Percentiles rank a stretch among this genome's conserved stretches.
Evolutionary conservation across 1,139 yeast species (phyloP).

Genomic region (Hyphopichia burtonii): DNA sequence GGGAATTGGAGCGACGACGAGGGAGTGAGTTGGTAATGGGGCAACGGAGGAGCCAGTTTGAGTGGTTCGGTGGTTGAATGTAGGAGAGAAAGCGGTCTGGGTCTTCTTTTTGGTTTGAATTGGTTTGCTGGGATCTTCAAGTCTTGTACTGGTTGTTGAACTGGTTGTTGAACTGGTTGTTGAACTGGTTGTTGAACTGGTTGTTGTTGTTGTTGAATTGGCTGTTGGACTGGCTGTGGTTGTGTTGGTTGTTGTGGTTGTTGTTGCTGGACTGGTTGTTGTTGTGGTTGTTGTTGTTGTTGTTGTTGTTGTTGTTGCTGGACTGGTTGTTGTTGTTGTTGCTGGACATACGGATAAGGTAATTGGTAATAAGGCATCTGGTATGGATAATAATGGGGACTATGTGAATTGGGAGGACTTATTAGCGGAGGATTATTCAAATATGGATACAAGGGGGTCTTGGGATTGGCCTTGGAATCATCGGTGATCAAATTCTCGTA

Average conservation of each 20-base stretch:
- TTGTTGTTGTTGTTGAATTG: no score
- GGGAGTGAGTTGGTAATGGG: constrained; percentile 9
- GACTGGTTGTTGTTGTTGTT: constrained; percentile 10
- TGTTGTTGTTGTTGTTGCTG: constrained; percentile 10
- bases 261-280: no score
- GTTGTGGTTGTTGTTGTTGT: constrained; percentile 8
- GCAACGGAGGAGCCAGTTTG: constrained; percentile 17
- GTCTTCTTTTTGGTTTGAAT: constrained; percentile 43
- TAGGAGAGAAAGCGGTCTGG: constrained; percentile 40
- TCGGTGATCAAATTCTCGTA: constrained; percentile 53
- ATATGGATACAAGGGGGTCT: constrained; percentile 9
- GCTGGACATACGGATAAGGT: no score
- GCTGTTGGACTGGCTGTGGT: no score
- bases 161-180: constrained; percentile 3
- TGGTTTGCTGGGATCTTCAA: constrained; percentile 27
- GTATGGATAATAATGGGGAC: constrained; percentile 11
- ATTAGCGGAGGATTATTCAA: constrained; percentile 6
- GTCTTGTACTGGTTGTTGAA: constrained; percentile 6
- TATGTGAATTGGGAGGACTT: constrained; percentile 21
- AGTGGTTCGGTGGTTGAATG: constrained; percentile 20
- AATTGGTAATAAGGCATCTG: constrained; percentile 7
- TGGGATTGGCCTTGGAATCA: constrained; percentile 6
- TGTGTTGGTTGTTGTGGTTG: no score
- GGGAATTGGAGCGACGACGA: constrained; percentile 13
- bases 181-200: constrained; percentile 6